Percentiles rank a stretch among this genome's conserved stretches.
These are phyloP conservation scores for Pouteria campechiana DNA, from an alignment of 179 eudicot species.

Conservation along the genomic window DNA sequence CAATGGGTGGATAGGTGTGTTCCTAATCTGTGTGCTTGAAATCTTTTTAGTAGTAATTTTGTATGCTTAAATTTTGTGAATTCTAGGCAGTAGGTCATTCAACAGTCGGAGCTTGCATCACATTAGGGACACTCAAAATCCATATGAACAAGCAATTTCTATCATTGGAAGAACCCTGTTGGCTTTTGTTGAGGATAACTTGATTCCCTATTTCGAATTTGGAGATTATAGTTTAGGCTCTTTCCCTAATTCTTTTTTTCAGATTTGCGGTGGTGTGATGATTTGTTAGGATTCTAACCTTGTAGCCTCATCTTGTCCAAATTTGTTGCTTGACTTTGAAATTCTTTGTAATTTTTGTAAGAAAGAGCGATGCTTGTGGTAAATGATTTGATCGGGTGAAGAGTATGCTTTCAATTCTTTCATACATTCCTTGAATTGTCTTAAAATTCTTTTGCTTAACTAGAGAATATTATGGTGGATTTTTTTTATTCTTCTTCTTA, in stretches of 20 bases:
- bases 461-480: no score
- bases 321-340: no score
- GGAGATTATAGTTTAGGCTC: conserved; percentile 20
- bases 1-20: conserved; percentile 33
- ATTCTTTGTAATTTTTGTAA: no score
- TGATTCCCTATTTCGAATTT: conserved; percentile 33
- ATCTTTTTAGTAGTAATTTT: neutral
- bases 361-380: no score
- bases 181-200: conserved; percentile 30
- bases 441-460: no score
- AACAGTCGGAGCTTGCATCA: conserved; percentile 21
- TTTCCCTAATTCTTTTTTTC: neutral
- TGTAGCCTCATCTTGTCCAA: no score
- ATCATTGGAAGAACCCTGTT: conserved; percentile 28
- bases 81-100: conserved; percentile 20
- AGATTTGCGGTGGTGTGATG: conserved; percentile 48
- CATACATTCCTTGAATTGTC: no score
- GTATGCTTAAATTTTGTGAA: neutral
- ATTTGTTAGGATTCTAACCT: no score
- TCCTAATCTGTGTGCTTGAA: neutral
- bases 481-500: no score
- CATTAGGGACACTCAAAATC: conserved; percentile 18
- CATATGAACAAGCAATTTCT: conserved; percentile 32
- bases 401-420: no score
- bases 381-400: no score